Conservation (phyloP, 345 rosid genomes). For the Citrus unshiu region DNA sequence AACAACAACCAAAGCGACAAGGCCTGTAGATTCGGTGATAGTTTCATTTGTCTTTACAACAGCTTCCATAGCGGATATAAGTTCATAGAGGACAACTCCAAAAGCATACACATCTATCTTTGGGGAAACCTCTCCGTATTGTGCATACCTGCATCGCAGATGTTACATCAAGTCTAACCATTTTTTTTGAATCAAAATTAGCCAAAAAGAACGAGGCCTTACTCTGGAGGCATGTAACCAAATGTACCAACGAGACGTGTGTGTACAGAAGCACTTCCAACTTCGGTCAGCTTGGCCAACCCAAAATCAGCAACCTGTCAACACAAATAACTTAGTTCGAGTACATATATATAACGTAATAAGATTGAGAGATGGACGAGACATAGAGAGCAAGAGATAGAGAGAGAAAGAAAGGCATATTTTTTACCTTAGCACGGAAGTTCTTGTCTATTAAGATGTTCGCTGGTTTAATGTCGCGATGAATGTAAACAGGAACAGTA, state of each 20-base stretch:
- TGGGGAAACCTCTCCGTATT: slow-evolving; percentile 80
- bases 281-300: slow-evolving; percentile 78
- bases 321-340: not conserved
- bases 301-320: slow-evolving; percentile 97
- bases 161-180: not conserved
- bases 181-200: not conserved
- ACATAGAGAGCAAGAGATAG: too few species aligned
- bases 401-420: not conserved
- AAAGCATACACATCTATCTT: slow-evolving; percentile 98
- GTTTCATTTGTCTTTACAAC: slow-evolving; percentile 57
- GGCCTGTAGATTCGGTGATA: slow-evolving; percentile 61
- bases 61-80: slow-evolving; percentile 88
- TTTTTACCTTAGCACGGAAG: slow-evolving; percentile 71
- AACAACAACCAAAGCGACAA: slow-evolving; percentile 64
- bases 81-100: slow-evolving; percentile 93
- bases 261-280: slow-evolving; percentile 56
- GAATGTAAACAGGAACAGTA: slow-evolving; percentile 92
- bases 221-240: slow-evolving; percentile 99
- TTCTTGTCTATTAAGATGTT: slow-evolving; percentile 87
- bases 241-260: slow-evolving; percentile 91
- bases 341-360: not conserved
- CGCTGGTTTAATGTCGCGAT: slow-evolving; percentile 91
- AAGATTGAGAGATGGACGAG: not conserved
- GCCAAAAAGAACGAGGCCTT: slow-evolving; percentile 21
- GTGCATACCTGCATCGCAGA: slow-evolving; percentile 61